Base-by-base conservation (phyloP, 305 asterid genomes). In the Nicotiana rustica region DNA sequence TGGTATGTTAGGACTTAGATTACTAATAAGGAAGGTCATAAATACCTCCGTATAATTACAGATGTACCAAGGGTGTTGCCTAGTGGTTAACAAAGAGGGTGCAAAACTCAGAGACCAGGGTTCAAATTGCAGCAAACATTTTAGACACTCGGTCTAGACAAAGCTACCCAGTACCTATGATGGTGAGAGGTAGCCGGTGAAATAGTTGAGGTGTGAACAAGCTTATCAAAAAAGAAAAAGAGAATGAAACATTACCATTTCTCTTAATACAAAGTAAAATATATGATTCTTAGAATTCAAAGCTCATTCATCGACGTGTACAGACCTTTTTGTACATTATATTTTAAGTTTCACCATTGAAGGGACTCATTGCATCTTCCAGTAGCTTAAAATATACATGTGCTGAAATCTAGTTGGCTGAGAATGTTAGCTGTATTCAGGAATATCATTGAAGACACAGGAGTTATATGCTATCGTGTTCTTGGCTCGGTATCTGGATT, bases 361-460 rank as follows among this genome's bases (percentile, higher is more conserved):
- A 14, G 59, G 79, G 18, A 71, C 62, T 71, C 25, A 33, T 47
- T 47, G 61, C 38, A 47, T 71, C 9, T 9, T 0, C 61, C 21
- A 33, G 21, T 75, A 29, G 65, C 80, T 75, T 75, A 47, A 29
- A 29, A 19, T 75, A 52, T 75, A 75, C 47, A 29, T 52, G 15
- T 75, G 80, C 65, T 75, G 80, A 52, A 19, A 75, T 52, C 79
- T 49, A 25, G 80, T 75, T 75, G 80, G 44, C 59, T 75, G 65
- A 75, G 77, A 66, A 6, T 80, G 55, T 85, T 17, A 79, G 81
- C 82, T 81, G 55, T 82, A 13, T 76, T 31, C 92, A 94, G 98
- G 98, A 78, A 88, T 95, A 83, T 95, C 98, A n/a, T 85, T 93
- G 85, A 95, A 93, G 95, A 95, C 98, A 25, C 98, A 95, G 89